Percentiles rank a stretch among this genome's conserved stretches.
phyloP scores from a whole-genome alignment of 148 eudicot species.

The Dysphania ambrosioides region DNA sequence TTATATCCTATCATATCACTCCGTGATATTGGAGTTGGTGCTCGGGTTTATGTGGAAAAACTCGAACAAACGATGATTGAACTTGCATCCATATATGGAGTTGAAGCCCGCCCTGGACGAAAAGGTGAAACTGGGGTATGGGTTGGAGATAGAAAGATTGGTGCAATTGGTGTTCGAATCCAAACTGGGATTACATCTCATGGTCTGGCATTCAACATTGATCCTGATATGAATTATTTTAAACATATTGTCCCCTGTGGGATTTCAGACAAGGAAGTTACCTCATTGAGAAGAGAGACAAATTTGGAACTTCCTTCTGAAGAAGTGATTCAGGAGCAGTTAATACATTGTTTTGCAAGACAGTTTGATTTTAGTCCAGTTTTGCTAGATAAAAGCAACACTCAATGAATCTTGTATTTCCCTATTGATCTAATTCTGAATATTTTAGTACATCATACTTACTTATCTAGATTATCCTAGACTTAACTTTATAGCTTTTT shows the following conservation, averaged over 20 bases:
- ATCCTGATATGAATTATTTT: slow-evolving; percentile 71
- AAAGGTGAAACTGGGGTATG: slow-evolving; percentile 83
- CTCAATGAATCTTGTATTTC: slow-evolving; percentile 27
- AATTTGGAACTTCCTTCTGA: slow-evolving; percentile 51
- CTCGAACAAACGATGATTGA: slow-evolving; percentile 81
- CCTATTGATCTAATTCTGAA: slow-evolving; percentile 2
- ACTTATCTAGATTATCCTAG: neutral
- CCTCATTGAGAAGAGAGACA: slow-evolving; percentile 65
- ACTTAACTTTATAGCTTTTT: neutral
- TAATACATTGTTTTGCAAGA: slow-evolving; percentile 63
- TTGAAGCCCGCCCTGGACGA: slow-evolving; percentile 54
- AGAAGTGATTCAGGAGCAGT: slow-evolving; percentile 63
- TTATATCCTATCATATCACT: slow-evolving; percentile 73
- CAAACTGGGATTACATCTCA: slow-evolving; percentile 80
- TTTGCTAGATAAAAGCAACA: slow-evolving; percentile 24
- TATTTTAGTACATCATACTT: neutral
- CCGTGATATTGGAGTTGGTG: slow-evolving; percentile 76
- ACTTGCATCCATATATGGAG: slow-evolving; percentile 66
- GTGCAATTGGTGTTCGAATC: slow-evolving; percentile 88
- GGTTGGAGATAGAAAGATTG: slow-evolving; percentile 82
- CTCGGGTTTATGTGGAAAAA: slow-evolving; percentile 78
- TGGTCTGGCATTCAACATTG: slow-evolving; percentile 78
- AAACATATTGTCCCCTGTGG: slow-evolving; percentile 95
- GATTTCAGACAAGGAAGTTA: slow-evolving; percentile 71
- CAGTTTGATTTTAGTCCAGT: slow-evolving; percentile 46